These are phyloP conservation scores for Gamsiella multidivaricata DNA, from an alignment of 192 early-diverging fungal genomes.

Conservation along the genomic window DNA sequence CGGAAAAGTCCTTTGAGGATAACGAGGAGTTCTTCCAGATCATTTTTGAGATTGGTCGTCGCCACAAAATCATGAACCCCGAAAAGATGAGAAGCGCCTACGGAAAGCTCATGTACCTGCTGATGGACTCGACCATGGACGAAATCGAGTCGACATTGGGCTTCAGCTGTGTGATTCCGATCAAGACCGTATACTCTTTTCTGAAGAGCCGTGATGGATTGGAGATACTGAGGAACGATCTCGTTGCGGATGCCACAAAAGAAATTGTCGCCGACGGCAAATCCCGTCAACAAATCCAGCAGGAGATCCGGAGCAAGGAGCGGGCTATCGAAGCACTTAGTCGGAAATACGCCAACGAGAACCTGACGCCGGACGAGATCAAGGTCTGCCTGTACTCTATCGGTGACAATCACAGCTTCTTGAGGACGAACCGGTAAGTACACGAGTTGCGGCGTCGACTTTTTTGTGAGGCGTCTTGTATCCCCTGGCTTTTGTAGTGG, in stretches of 20 bases:
- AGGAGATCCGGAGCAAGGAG: conserved; percentile 93
- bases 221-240: conserved; percentile 81
- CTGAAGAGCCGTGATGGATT: conserved; percentile 75
- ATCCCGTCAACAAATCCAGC: conserved; percentile 73
- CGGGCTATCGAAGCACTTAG: conserved; percentile 88
- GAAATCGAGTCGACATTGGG: conserved; percentile 83
- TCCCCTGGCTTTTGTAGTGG: too few relatives aligned
- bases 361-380: conserved; percentile 76
- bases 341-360: conserved; percentile 73
- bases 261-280: conserved; percentile 79
- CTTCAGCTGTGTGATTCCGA: conserved; percentile 83
- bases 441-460: too few relatives aligned
- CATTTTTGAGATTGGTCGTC: conserved; percentile 76
- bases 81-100: conserved; percentile 97
- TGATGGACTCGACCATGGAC: conserved; percentile 77
- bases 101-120: conserved; percentile 95
- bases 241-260: conserved; percentile 77
- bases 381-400: conserved; percentile 93
- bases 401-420: conserved; percentile 97
- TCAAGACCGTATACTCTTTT: conserved; percentile 90
- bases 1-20: conserved; percentile 71
- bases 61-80: conserved; percentile 93
- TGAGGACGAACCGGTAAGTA: conserved; percentile 80
- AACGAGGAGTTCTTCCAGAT: conserved; percentile 85
- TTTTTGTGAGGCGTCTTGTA: too few relatives aligned